Evolutionary conservation across 2,329 filamentous ascomycete species (phyloP).

Genomic region (Colletotrichum tamarilloi): DNA sequence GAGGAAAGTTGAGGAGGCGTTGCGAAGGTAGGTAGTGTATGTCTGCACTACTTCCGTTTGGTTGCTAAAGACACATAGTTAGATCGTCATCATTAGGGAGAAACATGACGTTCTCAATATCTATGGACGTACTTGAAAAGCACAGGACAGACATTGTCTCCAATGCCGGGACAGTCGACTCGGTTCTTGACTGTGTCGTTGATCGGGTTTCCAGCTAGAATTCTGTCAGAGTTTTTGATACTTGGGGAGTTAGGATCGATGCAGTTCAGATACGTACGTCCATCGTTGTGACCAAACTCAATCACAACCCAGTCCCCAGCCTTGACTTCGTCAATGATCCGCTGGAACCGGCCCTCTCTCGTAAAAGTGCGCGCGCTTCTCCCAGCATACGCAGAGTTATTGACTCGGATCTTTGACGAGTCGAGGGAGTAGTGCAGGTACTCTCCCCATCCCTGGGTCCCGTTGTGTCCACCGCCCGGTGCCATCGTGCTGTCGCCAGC

Average conservation of each 20-base stretch:
- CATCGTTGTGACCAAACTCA: conserved; percentile 80
- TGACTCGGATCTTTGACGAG: conserved; percentile 43
- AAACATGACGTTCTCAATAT: fast-evolving
- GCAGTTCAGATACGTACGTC: conserved; percentile 41
- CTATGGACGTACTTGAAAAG: conserved; percentile 46
- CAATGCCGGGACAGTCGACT: conserved; percentile 67
- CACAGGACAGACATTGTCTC: conserved; percentile 65
- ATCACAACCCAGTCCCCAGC: conserved; percentile 75
- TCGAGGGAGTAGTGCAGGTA: conserved; percentile 64
- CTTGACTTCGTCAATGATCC: conserved; percentile 62
- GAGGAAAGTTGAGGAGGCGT: conserved; percentile 64
- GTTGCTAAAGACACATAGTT: not conserved
- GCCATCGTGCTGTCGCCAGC: conserved; percentile 74
- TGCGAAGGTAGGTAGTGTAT: conserved; percentile 68
- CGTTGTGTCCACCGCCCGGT: conserved; percentile 48
- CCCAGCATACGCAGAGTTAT: conserved; percentile 76
- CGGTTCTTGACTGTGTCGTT: conserved; percentile 69
- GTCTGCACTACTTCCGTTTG: conserved; percentile 66
- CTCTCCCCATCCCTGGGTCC: conserved; percentile 70
- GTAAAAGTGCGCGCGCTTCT: conserved; percentile 75
- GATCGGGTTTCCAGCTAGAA: conserved; percentile 11
- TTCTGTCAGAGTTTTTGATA: not conserved
- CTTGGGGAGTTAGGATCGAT: too few relatives aligned
- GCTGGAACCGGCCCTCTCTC: conserved; percentile 72
- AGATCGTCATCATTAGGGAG: not conserved